Percentiles rank a stretch among this genome's conserved stretches.
Evolutionary conservation across 768 basidiomycete genomes (phyloP).

Genomic region (Leucocoprinus leucothites): DNA sequence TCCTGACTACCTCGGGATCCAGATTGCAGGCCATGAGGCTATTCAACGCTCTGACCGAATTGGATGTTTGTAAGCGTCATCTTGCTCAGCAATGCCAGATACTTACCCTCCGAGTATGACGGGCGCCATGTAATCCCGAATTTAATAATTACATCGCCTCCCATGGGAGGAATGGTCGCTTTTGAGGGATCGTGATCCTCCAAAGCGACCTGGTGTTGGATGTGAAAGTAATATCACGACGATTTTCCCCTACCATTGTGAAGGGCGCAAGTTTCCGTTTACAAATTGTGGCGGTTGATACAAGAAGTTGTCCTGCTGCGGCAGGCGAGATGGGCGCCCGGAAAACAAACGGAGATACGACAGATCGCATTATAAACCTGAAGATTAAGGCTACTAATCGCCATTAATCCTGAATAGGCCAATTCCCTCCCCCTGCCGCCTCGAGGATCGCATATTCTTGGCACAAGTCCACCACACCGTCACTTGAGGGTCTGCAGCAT

Average conservation of each 20-base stretch:
- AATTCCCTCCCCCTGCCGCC: not conserved
- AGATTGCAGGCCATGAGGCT: slow-evolving; percentile 7
- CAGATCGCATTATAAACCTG: not conserved
- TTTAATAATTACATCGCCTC: not conserved
- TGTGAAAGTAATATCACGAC: too few species aligned
- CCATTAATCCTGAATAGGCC: not conserved
- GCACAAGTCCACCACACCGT: not conserved
- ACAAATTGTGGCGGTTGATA: not conserved
- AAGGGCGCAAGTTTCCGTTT: not conserved
- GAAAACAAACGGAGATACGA: not conserved
- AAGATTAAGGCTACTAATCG: not conserved
- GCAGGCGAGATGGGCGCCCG: not conserved
- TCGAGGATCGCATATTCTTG: not conserved
- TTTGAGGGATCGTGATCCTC: too few species aligned
- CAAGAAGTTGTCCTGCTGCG: not conserved
- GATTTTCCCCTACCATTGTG: not conserved
- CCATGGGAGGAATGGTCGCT: too few species aligned
- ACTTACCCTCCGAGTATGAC: too few species aligned
- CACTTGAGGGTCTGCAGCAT: not conserved
- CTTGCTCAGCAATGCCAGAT: too few species aligned
- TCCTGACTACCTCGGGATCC: not conserved
- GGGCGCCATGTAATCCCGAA: not conserved
- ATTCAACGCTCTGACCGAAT: not conserved
- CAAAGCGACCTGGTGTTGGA: too few species aligned
- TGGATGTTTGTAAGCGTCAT: too few species aligned